Evolutionary conservation across 2,329 filamentous ascomycete species (phyloP), one percentile per base, ranked within the genome.

Genomic region (Didymella sp.): DNA sequence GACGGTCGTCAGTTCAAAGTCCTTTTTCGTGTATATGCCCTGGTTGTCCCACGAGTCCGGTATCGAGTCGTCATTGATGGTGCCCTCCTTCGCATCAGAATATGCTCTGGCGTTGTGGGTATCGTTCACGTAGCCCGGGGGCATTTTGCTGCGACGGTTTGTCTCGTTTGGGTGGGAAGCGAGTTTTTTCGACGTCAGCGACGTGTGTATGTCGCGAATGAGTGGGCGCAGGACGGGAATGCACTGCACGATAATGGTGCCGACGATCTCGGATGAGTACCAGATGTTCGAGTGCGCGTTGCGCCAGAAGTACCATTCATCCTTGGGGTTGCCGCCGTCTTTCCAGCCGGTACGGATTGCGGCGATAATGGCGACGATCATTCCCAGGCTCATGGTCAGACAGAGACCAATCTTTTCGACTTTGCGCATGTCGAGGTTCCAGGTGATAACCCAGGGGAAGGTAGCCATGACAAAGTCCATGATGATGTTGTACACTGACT

Each of bases 191-290:
- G 74, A 78, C 2, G 74, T 75, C 25, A 80, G 54, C 0, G 76
- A 75, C 1, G 73, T 75, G 54, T 76, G 73, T 8, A 79, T 68
- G 28, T 80, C 77, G 40, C 76, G 73, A 37, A 84, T 59, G 19
- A 84, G 76, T 0, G 81, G 80, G 9, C 82, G 78, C 7, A 84
- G 64, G 15, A 84, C 78, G 2, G 82, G 82, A 2, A 84, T 79
- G 57, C 80, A 84, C 61, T 84, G 82, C 4, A 84, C 82, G 40
- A 84, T 83, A 60, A 84, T 82, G 24, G 82, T 84, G 50, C 82
- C 81, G 8, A 80, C 77, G 50, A 84, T 74, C 68, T 84, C 82
- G 15, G 81, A 81, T 0, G 80, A 82, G 68, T 82, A 79, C 79
- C 79, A 81, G 51, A 81, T 73, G 60, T 80, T 80, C 0, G 77